phyloP scores from a whole-genome alignment of 1,284 basidiomycete genomes.

The Leccinum griseonigrum region DNA sequence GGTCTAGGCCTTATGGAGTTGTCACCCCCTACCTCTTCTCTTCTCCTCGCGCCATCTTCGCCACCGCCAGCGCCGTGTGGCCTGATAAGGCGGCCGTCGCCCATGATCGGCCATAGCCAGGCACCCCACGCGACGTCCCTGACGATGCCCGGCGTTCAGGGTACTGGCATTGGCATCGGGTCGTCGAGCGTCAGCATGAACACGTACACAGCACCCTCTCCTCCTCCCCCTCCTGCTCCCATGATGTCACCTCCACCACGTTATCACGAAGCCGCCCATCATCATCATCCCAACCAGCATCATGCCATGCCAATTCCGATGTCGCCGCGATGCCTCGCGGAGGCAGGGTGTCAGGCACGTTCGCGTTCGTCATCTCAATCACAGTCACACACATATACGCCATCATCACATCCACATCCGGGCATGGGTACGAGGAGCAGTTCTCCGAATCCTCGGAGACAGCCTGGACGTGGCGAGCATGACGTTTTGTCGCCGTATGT shows the following conservation, averaged over 20 bases:
- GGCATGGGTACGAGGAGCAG: conserved; percentile 6
- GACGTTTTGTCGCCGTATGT: conserved; percentile 7
- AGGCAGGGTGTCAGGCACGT: conserved; percentile 26
- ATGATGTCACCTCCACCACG: conserved; percentile 18
- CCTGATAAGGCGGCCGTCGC: conserved; percentile 14
- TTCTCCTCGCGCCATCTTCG: conserved; percentile 20
- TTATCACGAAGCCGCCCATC: conserved; percentile 18
- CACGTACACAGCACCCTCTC: not conserved
- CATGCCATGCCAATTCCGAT: not conserved
- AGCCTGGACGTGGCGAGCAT: conserved; percentile 11
- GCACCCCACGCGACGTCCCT: not conserved
- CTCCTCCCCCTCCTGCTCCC: conserved; percentile 4
- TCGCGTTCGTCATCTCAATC: not conserved
- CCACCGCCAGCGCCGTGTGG: conserved; percentile 13
- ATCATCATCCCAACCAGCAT: not conserved
- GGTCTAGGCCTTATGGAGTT: conserved; percentile 9
- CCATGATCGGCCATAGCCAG: conserved; percentile 13
- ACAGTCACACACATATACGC: not conserved
- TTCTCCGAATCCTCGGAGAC: conserved; percentile 18
- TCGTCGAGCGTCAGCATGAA: conserved; percentile 10
- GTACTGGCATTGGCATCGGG: conserved; percentile 2
- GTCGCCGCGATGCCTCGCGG: conserved; percentile 21
- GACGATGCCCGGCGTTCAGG: not conserved
- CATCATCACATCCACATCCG: not conserved
- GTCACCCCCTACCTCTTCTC: conserved; percentile 5